Base-by-base conservation (phyloP, 2,329 filamentous ascomycete species). In the Fusarium succisae region DNA sequence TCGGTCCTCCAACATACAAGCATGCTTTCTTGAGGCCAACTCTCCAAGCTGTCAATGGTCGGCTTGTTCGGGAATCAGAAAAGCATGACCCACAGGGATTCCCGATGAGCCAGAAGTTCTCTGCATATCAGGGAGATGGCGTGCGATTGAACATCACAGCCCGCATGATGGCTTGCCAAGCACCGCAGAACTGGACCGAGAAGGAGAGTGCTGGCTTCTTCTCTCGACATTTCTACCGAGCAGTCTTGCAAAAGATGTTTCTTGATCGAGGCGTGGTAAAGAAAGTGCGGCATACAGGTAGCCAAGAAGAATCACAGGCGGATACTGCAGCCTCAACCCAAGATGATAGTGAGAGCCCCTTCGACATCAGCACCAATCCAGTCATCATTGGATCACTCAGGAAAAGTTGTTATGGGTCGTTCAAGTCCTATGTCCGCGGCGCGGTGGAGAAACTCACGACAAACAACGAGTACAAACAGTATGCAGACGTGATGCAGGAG, bases 91-190 rank as follows among this genome's bases (percentile, higher is more conserved):
- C 94, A 0, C 92, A 98, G 71, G 96, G 96, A 8, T 99, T 98
- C 78, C 96, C 96, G 1, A 96, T 99, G 93, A 97, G 94, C 66
- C 86, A 91, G 50, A 88, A 88, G 20, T 86, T 98, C 55, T 87
- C 79, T 82, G 90, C 81, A 8, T 89, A 92, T 76, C 82, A 85
- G 26, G 84, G 83, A 22, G 85, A 87, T 14, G 94, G 95, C 6
- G 87, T 98, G 53, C 89, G 94, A 30, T 87, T 98, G 65, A 98
- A 99, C 82, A 98, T 98, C 80, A 99, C 96, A 8, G 95, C 96
- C 2, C 91, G 96, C 50, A 98, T 98, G 93, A 98, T 98, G 96
- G 96, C 96, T 6, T 95, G 97, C 56, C 96, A 99, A 84, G 96
- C 96, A 13, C 95, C 96, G 4, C 88, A 91, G 68, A 99, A 99